Percentiles rank a stretch among this genome's conserved stretches.
Conservation (phyloP, 2,329 filamentous ascomycete species). For the Monosporascus sp. region DNA sequence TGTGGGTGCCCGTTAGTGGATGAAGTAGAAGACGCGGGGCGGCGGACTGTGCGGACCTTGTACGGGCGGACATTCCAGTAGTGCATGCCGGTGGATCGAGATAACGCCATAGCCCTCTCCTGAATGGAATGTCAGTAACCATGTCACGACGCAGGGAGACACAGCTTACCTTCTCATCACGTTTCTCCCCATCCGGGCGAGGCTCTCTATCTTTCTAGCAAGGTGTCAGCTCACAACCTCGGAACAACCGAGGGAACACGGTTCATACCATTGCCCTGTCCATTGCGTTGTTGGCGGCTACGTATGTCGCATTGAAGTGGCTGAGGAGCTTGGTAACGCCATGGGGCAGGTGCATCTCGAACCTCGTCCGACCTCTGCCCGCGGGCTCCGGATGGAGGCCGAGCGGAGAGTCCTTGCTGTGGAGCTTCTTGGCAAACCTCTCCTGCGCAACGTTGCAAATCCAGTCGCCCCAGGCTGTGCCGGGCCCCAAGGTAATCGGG, state of each 20-base stretch:
- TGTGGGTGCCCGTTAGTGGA: no score
- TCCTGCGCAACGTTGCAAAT: constrained; percentile 1
- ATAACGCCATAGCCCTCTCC: constrained; percentile 1
- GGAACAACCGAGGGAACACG: no score
- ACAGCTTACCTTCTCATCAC: no score
- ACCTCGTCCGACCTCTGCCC: background rate
- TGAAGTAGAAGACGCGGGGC: background rate
- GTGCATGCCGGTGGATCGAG: constrained; percentile 4
- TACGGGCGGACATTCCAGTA: constrained; percentile 5
- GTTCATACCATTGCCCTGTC: no score
- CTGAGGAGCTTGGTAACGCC: background rate
- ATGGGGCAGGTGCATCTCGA: constrained; percentile 3
- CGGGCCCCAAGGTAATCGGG: constrained; percentile 3
- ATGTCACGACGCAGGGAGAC: no score
- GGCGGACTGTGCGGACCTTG: background rate
- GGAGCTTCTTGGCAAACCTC: no score
- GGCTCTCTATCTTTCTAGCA: no score
- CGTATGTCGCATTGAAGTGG: no score
- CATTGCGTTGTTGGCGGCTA: no score
- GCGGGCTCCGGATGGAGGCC: background rate
- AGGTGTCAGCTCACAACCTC: no score
- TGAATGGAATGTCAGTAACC: background rate
- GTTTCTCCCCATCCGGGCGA: no score
- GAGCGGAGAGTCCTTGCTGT: no score
- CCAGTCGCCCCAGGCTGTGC: constrained; percentile 6